Evolutionary conservation across 2,329 filamentous ascomycete genomes (phyloP), one percentile per base, ranked within the genome.

Genomic region (Diaporthe destruens): DNA sequence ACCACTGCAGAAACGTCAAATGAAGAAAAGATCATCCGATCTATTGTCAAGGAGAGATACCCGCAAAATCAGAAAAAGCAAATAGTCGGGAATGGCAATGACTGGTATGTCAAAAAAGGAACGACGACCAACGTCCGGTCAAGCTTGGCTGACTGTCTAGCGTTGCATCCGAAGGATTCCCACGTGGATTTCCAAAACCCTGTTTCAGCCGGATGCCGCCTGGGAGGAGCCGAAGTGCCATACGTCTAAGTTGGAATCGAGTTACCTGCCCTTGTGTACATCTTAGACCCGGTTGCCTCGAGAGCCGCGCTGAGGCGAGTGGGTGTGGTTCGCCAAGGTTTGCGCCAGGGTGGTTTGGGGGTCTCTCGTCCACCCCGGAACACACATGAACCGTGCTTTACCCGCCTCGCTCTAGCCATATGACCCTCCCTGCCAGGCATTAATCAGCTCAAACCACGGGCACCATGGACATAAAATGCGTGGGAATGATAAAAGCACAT

Each of bases 151-250:
- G 47, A 39, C 32, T 5, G n/a, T 49, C 51, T 51, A 49, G 61
- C 61, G 44, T 36, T 18, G 61, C 47, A 34, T 14, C 32, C 8
- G 59, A 51, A 39, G 42, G 20, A 18, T 9, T 36, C 32, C 61
- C 61, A 53, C 61, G 61, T 66, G 61, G n/a, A 20, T 66, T 23
- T 20, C 20, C 32, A 39, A 23, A n/a, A n/a, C 36, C 6, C 6
- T 66, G 61, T 66, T 66, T 66, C 61, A 53, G 44, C 47, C 61
- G 61, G 47, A 66, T 66, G 61, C 47, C 61, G 32, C 23, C 61
- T 66, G 61, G 61, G n/a, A 66, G 61, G 44, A 53, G 25, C 61
- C 29, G 61, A 39, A 25, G 32, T 51, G 44, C 61, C 47, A 66
- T 36, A 53, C 9, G n/a, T 53, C 32, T 5, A 42, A 42, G 44